phyloP scores from a whole-genome alignment of 495 filamentous ascomycete species.

The Penicillium flavigenum region DNA sequence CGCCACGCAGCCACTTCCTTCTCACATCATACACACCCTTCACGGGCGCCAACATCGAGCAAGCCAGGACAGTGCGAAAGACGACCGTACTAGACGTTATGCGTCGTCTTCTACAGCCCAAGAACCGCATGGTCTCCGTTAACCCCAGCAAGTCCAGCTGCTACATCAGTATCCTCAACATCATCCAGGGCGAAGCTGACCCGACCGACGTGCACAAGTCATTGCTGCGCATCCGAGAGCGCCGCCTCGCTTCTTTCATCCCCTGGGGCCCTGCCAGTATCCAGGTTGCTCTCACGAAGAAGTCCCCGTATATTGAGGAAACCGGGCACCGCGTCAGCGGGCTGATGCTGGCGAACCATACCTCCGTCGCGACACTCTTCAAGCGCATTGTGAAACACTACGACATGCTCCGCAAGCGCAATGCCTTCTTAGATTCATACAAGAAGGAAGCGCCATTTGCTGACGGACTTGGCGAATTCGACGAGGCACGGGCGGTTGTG shows the following conservation, averaged over 20 bases:
- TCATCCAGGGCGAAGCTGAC: conserved; percentile 97
- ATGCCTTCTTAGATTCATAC: conserved; percentile 93
- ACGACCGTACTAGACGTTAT: conserved; percentile 98
- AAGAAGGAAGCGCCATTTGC: conserved; percentile 90
- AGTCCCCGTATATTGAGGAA: conserved; percentile 84
- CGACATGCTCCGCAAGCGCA: conserved; percentile 88
- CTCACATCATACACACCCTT: conserved; percentile 98
- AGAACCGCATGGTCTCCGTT: conserved; percentile 98
- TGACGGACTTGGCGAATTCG: conserved; percentile 90
- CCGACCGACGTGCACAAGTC: conserved; percentile 98
- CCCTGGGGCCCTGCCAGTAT: conserved; percentile 99
- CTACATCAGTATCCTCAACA: conserved; percentile 98
- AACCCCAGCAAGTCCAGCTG: conserved; percentile 94
- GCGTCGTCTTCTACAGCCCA: conserved; percentile 91
- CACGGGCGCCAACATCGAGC: conserved; percentile 90
- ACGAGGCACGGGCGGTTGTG: conserved; percentile 87
- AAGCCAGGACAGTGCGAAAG: conserved; percentile 95
- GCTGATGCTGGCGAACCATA: conserved; percentile 97
- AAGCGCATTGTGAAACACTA: conserved; percentile 89
- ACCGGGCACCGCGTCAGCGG: conserved; percentile 86
- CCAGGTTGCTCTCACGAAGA: conserved; percentile 94
- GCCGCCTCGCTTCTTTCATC: conserved; percentile 91
- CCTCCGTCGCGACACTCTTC: conserved; percentile 94
- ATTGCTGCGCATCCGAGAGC: conserved; percentile 90
- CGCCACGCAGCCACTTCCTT: conserved; percentile 93